These are phyloP conservation scores for Datura wrightii DNA, from an alignment of 257 asterid species.

Conservation along the genomic window DNA sequence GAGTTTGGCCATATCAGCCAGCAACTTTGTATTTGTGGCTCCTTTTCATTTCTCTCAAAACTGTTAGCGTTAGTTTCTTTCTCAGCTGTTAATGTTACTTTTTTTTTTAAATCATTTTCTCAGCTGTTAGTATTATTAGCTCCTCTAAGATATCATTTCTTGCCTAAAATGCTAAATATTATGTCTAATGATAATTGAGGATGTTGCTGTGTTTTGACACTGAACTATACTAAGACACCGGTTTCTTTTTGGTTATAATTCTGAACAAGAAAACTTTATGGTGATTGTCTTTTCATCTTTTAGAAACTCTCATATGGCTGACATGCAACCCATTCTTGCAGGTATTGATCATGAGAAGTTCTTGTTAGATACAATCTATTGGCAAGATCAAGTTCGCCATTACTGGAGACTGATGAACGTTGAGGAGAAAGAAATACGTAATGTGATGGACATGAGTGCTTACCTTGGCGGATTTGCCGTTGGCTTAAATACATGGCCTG, in stretches of 20 bases:
- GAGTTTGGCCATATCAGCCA: not conserved
- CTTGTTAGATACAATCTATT: conserved; percentile 75
- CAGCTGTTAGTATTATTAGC: not conserved
- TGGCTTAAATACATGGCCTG: conserved; percentile 86
- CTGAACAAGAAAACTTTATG: not conserved
- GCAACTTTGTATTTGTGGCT: not conserved
- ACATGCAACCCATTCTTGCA: conserved; percentile 38
- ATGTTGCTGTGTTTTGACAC: not conserved
- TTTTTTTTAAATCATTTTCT: not conserved
- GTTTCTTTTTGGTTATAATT: not conserved
- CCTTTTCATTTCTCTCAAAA: not conserved
- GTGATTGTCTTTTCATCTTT: not conserved
- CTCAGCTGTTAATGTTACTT: too few species aligned
- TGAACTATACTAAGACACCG: not conserved
- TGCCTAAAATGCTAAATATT: not conserved
- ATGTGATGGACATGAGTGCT: conserved; percentile 94
- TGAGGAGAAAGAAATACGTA: conserved; percentile 71
- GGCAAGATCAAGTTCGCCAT: conserved; percentile 98
- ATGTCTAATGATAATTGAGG: not conserved
- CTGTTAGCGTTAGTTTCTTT: not conserved
- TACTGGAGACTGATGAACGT: conserved; percentile 91
- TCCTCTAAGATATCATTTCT: not conserved
- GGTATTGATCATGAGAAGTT: conserved; percentile 67
- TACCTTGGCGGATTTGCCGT: conserved; percentile 91
- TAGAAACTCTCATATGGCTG: conserved; percentile 4